Conservation (phyloP, 202 grass and related monocot genomes). For the Bolboschoenoplectus hybrid region DNA sequence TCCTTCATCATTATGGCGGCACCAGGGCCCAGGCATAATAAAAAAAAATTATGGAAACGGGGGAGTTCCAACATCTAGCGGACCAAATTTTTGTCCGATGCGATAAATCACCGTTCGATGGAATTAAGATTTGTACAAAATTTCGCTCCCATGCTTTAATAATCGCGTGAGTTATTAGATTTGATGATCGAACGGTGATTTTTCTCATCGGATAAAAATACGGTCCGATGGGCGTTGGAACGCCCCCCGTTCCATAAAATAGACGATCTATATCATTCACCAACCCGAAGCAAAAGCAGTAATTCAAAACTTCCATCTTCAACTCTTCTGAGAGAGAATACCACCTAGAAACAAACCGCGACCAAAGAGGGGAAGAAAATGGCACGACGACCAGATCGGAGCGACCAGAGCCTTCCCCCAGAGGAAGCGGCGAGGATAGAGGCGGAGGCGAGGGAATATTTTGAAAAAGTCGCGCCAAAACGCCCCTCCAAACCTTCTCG, state of each 20-base stretch:
- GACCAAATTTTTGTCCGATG: too few relatives aligned
- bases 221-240: too few relatives aligned
- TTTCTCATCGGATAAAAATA: too few relatives aligned
- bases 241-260: neutral
- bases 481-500: slow-evolving; percentile 63
- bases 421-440: slow-evolving; percentile 70
- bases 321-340: neutral
- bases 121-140: too few relatives aligned
- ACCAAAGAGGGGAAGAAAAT: slow-evolving; percentile 1
- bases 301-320: neutral
- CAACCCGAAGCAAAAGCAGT: neutral
- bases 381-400: slow-evolving; percentile 64
- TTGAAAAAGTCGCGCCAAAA: slow-evolving; percentile 62
- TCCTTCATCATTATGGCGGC: neutral
- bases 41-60: neutral
- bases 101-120: too few relatives aligned
- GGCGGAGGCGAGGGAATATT: slow-evolving; percentile 72
- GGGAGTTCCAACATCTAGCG: too few relatives aligned
- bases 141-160: too few relatives aligned
- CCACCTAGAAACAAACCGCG: neutral
- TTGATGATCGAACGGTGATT: too few relatives aligned
- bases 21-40: neutral
- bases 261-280: neutral
- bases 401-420: slow-evolving; percentile 60
- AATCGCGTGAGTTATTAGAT: too few relatives aligned